These are phyloP conservation scores for Grigorovia humatica DNA, from an alignment of 805 yeast species.

Conservation along the genomic window DNA sequence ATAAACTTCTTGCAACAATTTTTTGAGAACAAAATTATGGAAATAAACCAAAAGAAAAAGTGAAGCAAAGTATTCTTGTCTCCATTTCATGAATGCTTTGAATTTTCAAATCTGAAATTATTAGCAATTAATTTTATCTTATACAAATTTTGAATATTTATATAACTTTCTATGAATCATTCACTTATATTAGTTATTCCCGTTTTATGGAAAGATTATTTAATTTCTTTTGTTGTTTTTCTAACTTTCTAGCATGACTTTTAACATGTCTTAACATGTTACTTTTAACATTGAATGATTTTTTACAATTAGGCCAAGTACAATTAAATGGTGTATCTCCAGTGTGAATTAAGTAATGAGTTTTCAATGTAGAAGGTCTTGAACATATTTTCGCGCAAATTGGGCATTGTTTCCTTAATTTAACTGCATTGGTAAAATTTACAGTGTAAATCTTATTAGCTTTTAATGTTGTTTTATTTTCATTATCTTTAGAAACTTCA, in stretches of 20 bases:
- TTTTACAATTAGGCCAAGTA: conserved; percentile 53
- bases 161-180: too few species aligned
- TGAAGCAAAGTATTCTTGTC: too few species aligned
- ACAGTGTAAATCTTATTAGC: conserved; percentile 4
- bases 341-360: conserved; percentile 71
- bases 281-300: conserved; percentile 65
- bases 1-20: too few species aligned
- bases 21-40: too few species aligned
- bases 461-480: background rate
- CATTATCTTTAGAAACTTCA: background rate
- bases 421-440: conserved; percentile 6
- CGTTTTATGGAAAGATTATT: background rate
- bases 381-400: conserved; percentile 69
- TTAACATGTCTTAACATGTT: conserved; percentile 73
- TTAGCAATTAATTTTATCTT: too few species aligned
- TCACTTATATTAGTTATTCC: background rate
- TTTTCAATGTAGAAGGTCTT: conserved; percentile 71
- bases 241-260: conserved; percentile 41
- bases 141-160: too few species aligned
- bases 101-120: too few species aligned
- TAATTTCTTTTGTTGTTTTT: background rate
- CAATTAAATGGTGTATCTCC: conserved; percentile 67
- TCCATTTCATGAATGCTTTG: too few species aligned
- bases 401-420: conserved; percentile 23
- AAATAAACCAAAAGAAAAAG: too few species aligned